phyloP scores from a whole-genome alignment of 2,329 filamentous ascomycete species.

The Meredithiella fracta region DNA sequence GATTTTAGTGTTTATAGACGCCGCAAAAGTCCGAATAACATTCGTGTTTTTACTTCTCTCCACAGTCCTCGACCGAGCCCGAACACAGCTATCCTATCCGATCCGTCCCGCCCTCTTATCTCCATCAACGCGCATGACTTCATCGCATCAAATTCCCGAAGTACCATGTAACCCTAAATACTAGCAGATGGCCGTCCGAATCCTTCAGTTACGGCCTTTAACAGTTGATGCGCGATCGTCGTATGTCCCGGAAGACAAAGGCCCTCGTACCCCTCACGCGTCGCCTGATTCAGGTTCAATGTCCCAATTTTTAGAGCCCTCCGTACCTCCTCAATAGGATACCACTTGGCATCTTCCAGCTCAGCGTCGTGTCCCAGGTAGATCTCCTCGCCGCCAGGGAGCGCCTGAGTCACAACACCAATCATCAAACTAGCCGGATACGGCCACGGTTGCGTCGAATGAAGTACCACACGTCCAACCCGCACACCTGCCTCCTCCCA shows the following conservation, averaged over 20 bases:
- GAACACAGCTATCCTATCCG: neutral
- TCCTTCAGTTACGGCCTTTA: constrained; percentile 62
- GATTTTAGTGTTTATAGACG: too few species aligned
- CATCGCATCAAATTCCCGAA: too few species aligned
- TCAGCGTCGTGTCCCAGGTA: constrained; percentile 78
- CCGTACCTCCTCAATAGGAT: constrained; percentile 61
- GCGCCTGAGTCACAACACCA: constrained; percentile 70
- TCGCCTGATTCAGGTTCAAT: constrained; percentile 47
- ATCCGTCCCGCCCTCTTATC: neutral
- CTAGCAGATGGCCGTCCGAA: constrained; percentile 22
- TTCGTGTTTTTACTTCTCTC: too few species aligned
- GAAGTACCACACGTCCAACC: constrained; percentile 62
- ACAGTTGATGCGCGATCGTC: constrained; percentile 82
- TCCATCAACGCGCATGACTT: neutral
- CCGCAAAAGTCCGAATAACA: too few species aligned
- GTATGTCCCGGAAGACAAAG: constrained; percentile 69
- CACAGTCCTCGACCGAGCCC: neutral
- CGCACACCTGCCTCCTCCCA: constrained; percentile 72
- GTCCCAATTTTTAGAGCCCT: constrained; percentile 48
- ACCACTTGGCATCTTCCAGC: constrained; percentile 81
- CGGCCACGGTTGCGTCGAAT: constrained; percentile 76
- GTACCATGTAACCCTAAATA: neutral
- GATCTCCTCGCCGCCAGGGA: constrained; percentile 62
- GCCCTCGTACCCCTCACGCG: constrained; percentile 49
- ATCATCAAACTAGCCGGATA: constrained; percentile 79